Percentiles rank a stretch among this genome's conserved stretches.
Evolutionary conservation across 179 eudicot species (phyloP).

Genomic region (Silene noctiflora): DNA sequence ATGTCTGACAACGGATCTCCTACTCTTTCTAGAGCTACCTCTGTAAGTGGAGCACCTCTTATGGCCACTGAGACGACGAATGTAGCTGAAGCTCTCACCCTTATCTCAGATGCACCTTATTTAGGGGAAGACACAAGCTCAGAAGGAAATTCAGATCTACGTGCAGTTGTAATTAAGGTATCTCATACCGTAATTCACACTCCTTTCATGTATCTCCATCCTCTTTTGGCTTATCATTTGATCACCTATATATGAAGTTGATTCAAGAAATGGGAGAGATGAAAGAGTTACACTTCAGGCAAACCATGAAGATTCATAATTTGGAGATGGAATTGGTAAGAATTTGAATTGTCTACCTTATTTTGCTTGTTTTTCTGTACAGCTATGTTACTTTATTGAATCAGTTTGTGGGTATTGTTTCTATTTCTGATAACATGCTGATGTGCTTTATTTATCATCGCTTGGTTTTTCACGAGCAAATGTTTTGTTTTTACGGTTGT

Average conservation of each 20-base stretch:
- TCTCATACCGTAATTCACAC: background rate
- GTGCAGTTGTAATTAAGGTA: slow-evolving; percentile 41
- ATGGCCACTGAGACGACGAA: slow-evolving; percentile 1
- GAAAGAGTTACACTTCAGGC: slow-evolving; percentile 45
- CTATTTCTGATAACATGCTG: background rate
- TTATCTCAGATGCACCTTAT: slow-evolving; percentile 4
- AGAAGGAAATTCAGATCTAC: slow-evolving; percentile 31
- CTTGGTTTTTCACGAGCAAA: background rate
- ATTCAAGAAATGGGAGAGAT: slow-evolving; percentile 41
- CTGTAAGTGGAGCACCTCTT: slow-evolving; percentile 14
- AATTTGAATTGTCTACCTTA: background rate
- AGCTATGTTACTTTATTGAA: background rate
- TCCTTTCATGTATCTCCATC: background rate
- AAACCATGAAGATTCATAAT: slow-evolving; percentile 35
- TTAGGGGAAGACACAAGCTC: slow-evolving; percentile 23
- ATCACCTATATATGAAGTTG: slow-evolving; percentile 40
- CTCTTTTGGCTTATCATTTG: slow-evolving; percentile 20
- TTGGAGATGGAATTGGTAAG: slow-evolving; percentile 67
- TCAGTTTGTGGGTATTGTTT: background rate
- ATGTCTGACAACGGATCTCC: slow-evolving; percentile 20
- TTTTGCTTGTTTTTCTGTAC: background rate
- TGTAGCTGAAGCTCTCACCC: slow-evolving; percentile 13
- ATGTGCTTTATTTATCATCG: background rate
- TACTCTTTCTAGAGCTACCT: background rate
- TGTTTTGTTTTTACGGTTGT: background rate